phyloP scores from a whole-genome alignment of 2,329 filamentous ascomycete species.

The Trichoderma sp. region DNA sequence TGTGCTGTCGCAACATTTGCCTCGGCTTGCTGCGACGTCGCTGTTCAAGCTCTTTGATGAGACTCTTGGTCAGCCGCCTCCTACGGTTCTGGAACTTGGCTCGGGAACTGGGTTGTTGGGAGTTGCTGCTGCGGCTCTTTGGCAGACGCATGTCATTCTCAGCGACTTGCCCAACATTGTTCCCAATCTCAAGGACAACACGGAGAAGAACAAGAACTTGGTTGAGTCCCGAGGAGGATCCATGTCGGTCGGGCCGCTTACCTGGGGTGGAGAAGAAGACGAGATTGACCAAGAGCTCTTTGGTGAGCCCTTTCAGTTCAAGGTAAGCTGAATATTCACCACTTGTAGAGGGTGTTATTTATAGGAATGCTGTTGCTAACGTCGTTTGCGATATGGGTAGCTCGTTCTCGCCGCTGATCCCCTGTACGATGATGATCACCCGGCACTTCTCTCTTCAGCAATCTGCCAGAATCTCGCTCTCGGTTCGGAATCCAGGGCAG shows the following conservation, averaged over 20 bases:
- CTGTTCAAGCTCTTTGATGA: slow-evolving; percentile 49
- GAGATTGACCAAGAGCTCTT: slow-evolving; percentile 50
- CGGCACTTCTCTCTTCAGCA: slow-evolving; percentile 69
- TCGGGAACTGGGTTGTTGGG: slow-evolving; percentile 92
- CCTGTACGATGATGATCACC: slow-evolving; percentile 84
- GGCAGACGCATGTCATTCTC: slow-evolving; percentile 66
- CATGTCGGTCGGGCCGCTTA: slow-evolving; percentile 66
- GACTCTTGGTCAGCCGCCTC: slow-evolving; percentile 33
- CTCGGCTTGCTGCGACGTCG: slow-evolving; percentile 45
- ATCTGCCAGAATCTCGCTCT: slow-evolving; percentile 67
- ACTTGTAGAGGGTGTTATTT: rapidly evolving
- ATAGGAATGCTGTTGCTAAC: not conserved
- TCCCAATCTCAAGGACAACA: slow-evolving; percentile 76
- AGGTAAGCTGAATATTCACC: slow-evolving; percentile 37
- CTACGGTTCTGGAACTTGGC: slow-evolving; percentile 72
- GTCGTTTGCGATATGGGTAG: slow-evolving; percentile 35
- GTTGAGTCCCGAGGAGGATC: slow-evolving; percentile 58
- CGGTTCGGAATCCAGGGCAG: slow-evolving; percentile 59
- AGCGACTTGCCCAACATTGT: slow-evolving; percentile 87
- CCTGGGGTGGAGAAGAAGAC: slow-evolving; percentile 64
- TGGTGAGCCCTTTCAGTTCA: slow-evolving; percentile 51
- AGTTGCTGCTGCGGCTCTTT: slow-evolving; percentile 75
- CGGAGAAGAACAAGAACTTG: slow-evolving; percentile 60
- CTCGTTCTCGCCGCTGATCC: slow-evolving; percentile 84
- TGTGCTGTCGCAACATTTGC: slow-evolving; percentile 74